Evolutionary conservation across 2,329 filamentous ascomycete species (phyloP).

Genomic region (Daldinia sp.): DNA sequence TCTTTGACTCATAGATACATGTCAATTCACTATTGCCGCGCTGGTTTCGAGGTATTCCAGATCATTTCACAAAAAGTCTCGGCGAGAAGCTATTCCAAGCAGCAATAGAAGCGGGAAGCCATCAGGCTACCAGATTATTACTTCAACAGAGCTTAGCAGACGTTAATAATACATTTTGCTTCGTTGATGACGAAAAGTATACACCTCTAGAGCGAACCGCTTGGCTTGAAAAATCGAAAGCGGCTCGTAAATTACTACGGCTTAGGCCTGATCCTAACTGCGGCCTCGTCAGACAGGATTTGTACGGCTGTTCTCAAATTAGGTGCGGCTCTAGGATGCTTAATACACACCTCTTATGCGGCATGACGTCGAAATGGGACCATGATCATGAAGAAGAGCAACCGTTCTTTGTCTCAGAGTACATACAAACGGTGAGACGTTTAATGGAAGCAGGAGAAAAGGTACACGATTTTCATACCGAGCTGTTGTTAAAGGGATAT

Average conservation of each 20-base stretch:
- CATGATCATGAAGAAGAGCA: background rate
- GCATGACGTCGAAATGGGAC: background rate
- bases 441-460: slow-evolving; percentile 13
- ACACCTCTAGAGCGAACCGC: slow-evolving; percentile 23
- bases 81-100: slow-evolving; percentile 32
- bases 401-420: slow-evolving; percentile 12
- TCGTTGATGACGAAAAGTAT: background rate
- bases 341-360: slow-evolving; percentile 1
- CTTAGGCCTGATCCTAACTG: slow-evolving; percentile 2
- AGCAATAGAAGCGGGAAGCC: slow-evolving; percentile 26
- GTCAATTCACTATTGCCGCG: slow-evolving; percentile 2
- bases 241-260: slow-evolving; percentile 12
- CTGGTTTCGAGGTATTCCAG: background rate
- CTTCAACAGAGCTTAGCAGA: slow-evolving; percentile 12
- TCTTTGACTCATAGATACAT: slow-evolving; percentile 8
- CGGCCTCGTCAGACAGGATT: too few species aligned
- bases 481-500: background rate
- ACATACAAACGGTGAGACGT: slow-evolving; percentile 6
- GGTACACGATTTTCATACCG: background rate
- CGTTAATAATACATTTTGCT: slow-evolving; percentile 14
- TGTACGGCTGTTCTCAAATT: too few species aligned
- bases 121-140: slow-evolving; percentile 2
- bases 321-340: background rate
- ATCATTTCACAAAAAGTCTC: slow-evolving; percentile 6
- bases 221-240: slow-evolving; percentile 6